A percentile compares a stretch with the other conserved stretches of the same genome.
Conservation (phyloP, 768 basidiomycete genomes). For the Tricholoma hemisulphureum region DNA sequence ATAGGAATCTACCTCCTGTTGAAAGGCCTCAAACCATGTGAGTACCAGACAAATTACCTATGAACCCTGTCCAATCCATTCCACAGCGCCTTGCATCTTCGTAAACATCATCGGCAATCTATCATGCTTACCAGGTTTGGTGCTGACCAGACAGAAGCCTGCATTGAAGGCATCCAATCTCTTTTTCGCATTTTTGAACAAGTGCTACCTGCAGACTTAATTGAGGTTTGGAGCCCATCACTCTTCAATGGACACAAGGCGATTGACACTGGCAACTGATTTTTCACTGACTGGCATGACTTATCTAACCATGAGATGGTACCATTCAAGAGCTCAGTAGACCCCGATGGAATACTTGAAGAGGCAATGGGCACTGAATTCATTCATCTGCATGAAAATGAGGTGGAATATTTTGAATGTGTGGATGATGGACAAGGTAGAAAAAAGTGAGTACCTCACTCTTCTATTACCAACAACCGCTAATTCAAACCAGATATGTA, state of each 20-base stretch:
- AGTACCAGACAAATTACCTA: background rate
- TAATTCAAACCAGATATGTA: no score
- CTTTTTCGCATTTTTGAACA: background rate
- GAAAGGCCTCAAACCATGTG: background rate
- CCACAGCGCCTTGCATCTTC: no score
- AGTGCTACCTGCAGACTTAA: background rate
- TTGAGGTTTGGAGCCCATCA: background rate
- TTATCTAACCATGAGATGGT: no score
- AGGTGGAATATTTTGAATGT: background rate
- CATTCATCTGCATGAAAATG: background rate
- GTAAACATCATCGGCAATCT: background rate
- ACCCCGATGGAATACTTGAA: no score
- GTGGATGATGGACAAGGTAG: background rate
- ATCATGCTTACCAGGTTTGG: background rate
- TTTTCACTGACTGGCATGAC: background rate
- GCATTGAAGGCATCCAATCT: background rate
- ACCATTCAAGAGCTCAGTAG: no score
- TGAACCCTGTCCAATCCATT: no score
- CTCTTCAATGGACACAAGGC: background rate
- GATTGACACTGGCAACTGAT: background rate
- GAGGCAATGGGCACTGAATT: background rate
- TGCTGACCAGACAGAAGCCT: background rate
- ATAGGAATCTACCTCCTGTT: background rate
- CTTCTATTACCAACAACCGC: background rate
- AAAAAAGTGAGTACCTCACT: background rate